Evolutionary conservation across 768 basidiomycete genomes (phyloP), one percentile per base, ranked within the genome.

Genomic region (Boletus rubescentipes): DNA sequence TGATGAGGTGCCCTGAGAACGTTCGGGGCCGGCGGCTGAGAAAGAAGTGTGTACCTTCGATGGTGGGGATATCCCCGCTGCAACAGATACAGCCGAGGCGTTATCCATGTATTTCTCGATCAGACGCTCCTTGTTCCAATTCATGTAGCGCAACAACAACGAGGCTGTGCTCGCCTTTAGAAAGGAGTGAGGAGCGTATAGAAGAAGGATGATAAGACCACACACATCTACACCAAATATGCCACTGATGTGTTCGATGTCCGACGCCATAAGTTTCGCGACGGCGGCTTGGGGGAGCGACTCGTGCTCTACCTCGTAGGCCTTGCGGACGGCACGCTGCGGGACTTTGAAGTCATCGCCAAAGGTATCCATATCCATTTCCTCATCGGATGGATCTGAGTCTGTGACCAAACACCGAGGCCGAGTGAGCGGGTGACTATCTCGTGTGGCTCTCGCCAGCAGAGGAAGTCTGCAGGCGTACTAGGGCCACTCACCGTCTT

Each of bases 81-180:
- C 81, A 26, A 83, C 78, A 29, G 87, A 82, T 15, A 94, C 81
- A 9, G 75, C 73, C 18, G 84, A 77, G 1, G 91, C 83, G 55
- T 93, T 90, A 63, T 98, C 96, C 93, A 97, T 97, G 73, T 92
- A 98, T 69, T 91, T 89, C 74, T 98, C 96, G 61, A 93, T 92
- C 20, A 99, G 81, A 51, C 87, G 86, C 69, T 99, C 97, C 67
- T 91, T 92, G 78, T 98, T 98, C 97, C 97, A 99, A 51, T 80
- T 77, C 77, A 88, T 83, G 73, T 90, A 75, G 29, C 94, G 84
- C 54, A 99, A 75, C 7, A 99, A 79, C 30, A 94, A 74, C 3
- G 84, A 79, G 5, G 94, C 94, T 3, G 81, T 81, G 62, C 81
- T 81, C 2, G 71, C 61, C 93, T 94, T 67, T 18, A 38, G 47